These are phyloP conservation scores for Teratosphaeriaceae sp. DNA, from an alignment of 2,329 filamentous ascomycete genomes.

Conservation along the genomic window DNA sequence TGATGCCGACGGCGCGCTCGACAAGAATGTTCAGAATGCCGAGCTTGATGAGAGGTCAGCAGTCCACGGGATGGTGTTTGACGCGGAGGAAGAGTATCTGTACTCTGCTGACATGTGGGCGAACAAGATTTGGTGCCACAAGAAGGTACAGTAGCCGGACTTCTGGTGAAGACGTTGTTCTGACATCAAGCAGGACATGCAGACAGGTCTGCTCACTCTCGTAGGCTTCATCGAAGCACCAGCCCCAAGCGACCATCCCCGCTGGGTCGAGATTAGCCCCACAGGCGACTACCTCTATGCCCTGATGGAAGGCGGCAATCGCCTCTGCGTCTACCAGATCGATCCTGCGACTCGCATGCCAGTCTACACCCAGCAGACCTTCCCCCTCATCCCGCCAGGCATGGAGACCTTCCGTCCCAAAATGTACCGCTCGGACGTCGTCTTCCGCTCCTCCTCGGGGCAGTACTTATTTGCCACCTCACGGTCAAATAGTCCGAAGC, in stretches of 20 bases:
- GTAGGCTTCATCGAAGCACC: conserved; percentile 70
- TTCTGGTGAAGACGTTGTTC: conserved; percentile 1
- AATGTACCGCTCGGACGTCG: conserved; percentile 83
- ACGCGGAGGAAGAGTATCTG: conserved; percentile 64
- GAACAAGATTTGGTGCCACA: conserved; percentile 80
- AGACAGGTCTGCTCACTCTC: conserved; percentile 57
- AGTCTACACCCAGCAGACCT: conserved; percentile 69
- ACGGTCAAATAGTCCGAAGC: conserved; percentile 66
- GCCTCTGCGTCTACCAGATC: conserved; percentile 73
- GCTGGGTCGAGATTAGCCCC: conserved; percentile 82
- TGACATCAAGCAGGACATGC: conserved; percentile 33
- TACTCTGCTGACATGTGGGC: conserved; percentile 73
- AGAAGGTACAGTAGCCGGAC: conserved; percentile 41
- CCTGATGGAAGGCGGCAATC: conserved; percentile 85
- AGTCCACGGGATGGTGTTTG: conserved; percentile 78
- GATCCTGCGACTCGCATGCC: conserved; percentile 67
- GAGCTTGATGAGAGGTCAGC: conserved; percentile 62
- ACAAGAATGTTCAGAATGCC: conserved; percentile 64
- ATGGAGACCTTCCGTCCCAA: conserved; percentile 47
- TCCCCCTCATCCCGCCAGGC: conserved; percentile 73
- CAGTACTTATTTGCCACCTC: conserved; percentile 77
- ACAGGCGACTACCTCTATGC: conserved; percentile 74
- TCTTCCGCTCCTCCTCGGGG: conserved; percentile 61
- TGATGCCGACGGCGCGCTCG: conserved; percentile 50
- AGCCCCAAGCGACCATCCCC: conserved; percentile 65